Evolutionary conservation across 257 asterid genomes (phyloP), one percentile per base, ranked within the genome.

Genomic region (Gardenia jasminoides): DNA sequence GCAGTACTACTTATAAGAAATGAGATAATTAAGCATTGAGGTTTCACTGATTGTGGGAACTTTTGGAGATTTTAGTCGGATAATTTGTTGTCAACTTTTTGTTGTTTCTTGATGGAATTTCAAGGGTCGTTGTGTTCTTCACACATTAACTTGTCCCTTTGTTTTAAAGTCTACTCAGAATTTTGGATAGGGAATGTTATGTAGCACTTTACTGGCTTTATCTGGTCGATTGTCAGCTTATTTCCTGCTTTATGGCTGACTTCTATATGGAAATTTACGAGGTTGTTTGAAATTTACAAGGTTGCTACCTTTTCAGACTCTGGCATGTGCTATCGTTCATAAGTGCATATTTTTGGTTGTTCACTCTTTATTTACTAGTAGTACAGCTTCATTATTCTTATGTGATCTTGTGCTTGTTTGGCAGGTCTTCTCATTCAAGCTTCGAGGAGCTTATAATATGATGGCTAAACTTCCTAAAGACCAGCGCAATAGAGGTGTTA

Each of bases 391-490:
- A 36, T 36, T 67, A 54, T 36, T 26, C 30, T 22, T 33, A 12
- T 59, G 70, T 28, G 75, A 54, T 36, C 20, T 15, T 26, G 71
- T 13, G 52, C 65, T 64, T 75, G 52, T 20, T 56, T 74, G 82
- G 74, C 85, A 93, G 97, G 98, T 93, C 52, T 93, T 93, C 70
- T 93, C 98, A 7, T 93, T 93, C 87, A 93, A 93, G 89, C 89
- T 93, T 79, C 94, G 99, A 30, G 99, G 99, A 84, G 99, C 99
- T 81, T 96, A 96, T 80, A 96, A 96, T 75, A 96, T 96, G 99
- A 93, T 96, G 99, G 94, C 97, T 8, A 96, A 88, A 82, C 93
- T 96, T 82, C 87, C 96, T 17, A 88, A 78, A 74, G 95, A 90
- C 83, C 93, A 88, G 78, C 88, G 91, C 64, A 78, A 89, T 78